Evolutionary conservation across 768 basidiomycete genomes (phyloP).

Genomic region (Sistotremastrum niveocremeum): DNA sequence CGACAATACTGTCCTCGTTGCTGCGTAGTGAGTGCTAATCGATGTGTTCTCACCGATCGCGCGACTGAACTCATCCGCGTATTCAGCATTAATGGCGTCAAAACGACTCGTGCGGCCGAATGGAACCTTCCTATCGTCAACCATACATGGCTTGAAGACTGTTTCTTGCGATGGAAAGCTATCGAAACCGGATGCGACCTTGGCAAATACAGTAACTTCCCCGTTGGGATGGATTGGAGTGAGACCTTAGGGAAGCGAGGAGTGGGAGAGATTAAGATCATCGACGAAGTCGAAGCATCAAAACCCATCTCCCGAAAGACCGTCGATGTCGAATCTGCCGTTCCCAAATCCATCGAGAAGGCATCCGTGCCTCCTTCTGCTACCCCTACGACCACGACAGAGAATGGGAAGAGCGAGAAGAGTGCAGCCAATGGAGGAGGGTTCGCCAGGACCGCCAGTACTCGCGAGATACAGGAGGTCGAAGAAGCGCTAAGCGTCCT

Average conservation of each 20-base stretch:
- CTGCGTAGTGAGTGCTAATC: constrained; percentile 52
- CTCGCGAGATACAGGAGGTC: constrained; percentile 6
- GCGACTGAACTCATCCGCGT: constrained; percentile 8
- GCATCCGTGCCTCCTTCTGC: too few relatives aligned
- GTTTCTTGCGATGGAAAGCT: constrained; percentile 66
- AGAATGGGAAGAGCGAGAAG: constrained; percentile 1
- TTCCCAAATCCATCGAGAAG: too few relatives aligned
- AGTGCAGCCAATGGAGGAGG: neutral
- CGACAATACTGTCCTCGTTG: constrained; percentile 68
- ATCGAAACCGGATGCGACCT: constrained; percentile 37
- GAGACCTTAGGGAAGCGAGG: constrained; percentile 23
- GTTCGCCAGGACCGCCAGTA: neutral
- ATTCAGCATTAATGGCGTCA: constrained; percentile 26
- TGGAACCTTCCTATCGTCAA: constrained; percentile 86
- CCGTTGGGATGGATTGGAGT: constrained; percentile 53
- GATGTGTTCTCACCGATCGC: neutral
- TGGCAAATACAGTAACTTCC: constrained; percentile 58
- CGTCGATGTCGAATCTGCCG: too few relatives aligned
- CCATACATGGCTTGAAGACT: constrained; percentile 87
- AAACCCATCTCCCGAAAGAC: neutral
- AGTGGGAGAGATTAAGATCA: constrained; percentile 12
- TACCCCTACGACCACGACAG: too few relatives aligned
- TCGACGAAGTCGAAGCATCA: constrained; percentile 3
- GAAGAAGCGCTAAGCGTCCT: neutral
- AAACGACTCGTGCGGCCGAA: constrained; percentile 56